Percentiles rank a stretch among this genome's conserved stretches.
Evolutionary conservation across 352 stramenopile species (phyloP).

Genomic region (Phytophthora boehmeriae): DNA sequence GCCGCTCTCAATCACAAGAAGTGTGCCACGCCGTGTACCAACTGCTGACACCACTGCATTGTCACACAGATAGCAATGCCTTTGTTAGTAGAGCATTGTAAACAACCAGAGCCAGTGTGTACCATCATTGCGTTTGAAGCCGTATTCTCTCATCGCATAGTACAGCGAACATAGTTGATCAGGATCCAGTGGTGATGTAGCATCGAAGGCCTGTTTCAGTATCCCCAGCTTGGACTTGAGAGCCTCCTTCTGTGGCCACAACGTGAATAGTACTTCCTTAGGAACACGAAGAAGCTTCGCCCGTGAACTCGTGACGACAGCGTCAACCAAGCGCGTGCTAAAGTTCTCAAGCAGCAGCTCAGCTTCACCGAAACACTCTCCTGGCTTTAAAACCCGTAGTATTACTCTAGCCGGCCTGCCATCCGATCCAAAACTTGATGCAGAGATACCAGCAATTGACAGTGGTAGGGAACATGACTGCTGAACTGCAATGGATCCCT

Average conservation of each 20-base stretch:
- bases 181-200: conserved; percentile 37
- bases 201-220: conserved; percentile 38
- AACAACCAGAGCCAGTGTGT: not conserved
- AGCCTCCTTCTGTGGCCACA: conserved; percentile 35
- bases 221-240: conserved; percentile 39
- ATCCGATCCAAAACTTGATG: not conserved
- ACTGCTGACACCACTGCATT: conserved; percentile 38
- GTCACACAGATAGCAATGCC: not conserved
- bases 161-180: conserved; percentile 55
- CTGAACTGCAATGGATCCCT: conserved; percentile 42
- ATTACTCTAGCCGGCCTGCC: conserved; percentile 22
- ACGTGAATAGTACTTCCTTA: conserved; percentile 35
- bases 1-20: conserved; percentile 49
- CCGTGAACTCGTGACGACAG: conserved; percentile 16
- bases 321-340: conserved; percentile 35
- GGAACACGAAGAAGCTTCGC: conserved; percentile 49
- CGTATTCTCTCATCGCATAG: conserved; percentile 36
- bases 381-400: conserved; percentile 34
- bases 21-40: conserved; percentile 23
- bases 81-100: too few species aligned
- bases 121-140: conserved; percentile 55
- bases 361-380: conserved; percentile 56
- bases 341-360: conserved; percentile 34
- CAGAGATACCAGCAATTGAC: not conserved
- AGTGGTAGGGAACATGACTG: conserved; percentile 17